phyloP scores from a whole-genome alignment of 2,329 filamentous ascomycete genomes.

The Chalara sp. region DNA sequence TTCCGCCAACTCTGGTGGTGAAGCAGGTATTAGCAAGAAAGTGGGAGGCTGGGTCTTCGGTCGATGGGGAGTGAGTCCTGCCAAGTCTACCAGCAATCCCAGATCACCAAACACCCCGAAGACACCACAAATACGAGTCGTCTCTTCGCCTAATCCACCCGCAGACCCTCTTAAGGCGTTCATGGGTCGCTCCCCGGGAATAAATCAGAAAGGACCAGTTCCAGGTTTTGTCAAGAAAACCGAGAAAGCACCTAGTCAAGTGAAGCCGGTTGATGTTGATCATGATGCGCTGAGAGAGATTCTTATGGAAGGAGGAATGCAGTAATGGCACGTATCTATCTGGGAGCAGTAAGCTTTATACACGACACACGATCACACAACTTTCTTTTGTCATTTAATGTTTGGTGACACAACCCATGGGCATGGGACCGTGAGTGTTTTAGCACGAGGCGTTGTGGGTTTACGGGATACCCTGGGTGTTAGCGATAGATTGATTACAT shows the following conservation, averaged over 20 bases:
- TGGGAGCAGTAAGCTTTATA: too few species aligned
- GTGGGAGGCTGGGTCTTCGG: constrained; percentile 61
- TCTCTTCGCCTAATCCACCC: constrained; percentile 25
- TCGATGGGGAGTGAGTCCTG: constrained; percentile 51
- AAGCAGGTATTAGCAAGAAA: constrained; percentile 38
- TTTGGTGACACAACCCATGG: too few species aligned
- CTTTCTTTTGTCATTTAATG: too few species aligned
- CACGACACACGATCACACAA: too few species aligned
- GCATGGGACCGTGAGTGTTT: too few species aligned
- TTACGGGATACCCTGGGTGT: too few species aligned
- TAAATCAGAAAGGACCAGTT: constrained; percentile 72
- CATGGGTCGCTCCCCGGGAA: constrained; percentile 54
- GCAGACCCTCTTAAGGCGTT: constrained; percentile 28
- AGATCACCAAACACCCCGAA: constrained; percentile 4
- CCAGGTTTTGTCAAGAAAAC: constrained; percentile 55
- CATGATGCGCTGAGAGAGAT: constrained; percentile 23
- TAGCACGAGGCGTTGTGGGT: too few species aligned
- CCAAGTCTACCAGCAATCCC: constrained; percentile 24
- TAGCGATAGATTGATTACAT: too few species aligned
- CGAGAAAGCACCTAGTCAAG: constrained; percentile 23
- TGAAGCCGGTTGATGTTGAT: constrained; percentile 21
- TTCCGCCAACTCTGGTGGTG: neutral
- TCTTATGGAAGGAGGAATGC: too few species aligned
- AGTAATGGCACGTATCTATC: too few species aligned
- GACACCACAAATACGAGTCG: constrained; percentile 13